Evolutionary conservation across 352 stramenopile genomes (phyloP).

Genomic region (Lagenidium giganteum): DNA sequence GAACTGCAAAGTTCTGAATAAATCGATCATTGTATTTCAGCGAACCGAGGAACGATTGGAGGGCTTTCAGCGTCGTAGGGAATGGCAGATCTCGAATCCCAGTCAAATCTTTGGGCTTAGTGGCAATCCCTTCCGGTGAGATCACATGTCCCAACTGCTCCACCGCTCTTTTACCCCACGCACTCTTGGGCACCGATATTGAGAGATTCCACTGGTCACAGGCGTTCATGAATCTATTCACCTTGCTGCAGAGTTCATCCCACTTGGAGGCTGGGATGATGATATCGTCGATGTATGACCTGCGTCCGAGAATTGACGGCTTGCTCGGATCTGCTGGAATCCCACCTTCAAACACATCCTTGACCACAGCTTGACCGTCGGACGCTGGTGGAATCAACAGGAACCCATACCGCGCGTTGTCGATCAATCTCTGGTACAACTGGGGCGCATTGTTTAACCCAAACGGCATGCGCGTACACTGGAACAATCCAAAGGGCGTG

Average conservation of each 20-base stretch:
- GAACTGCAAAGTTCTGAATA: conserved; percentile 12
- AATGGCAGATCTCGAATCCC: neutral
- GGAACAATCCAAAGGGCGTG: neutral
- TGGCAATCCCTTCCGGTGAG: neutral
- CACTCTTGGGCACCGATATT: conserved; percentile 11
- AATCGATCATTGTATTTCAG: conserved; percentile 19
- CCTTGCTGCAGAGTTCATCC: neutral
- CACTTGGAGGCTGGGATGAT: neutral
- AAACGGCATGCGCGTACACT: neutral
- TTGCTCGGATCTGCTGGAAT: conserved; percentile 1
- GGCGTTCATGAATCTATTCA: conserved; percentile 9
- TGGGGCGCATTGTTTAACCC: neutral
- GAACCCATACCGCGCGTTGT: conserved; percentile 3
- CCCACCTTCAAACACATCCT: conserved; percentile 5
- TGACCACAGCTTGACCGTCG: too few relatives aligned
- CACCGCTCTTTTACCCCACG: conserved; percentile 10
- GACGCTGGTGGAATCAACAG: neutral
- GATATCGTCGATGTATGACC: conserved; percentile 17
- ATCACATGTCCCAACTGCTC: conserved; percentile 13
- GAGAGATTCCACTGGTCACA: conserved; percentile 14
- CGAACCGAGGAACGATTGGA: conserved; percentile 14
- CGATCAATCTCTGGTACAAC: conserved; percentile 5
- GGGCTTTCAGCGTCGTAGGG: conserved; percentile 8
- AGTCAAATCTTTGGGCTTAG: conserved; percentile 5
- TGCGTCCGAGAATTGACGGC: neutral